Base-by-base conservation (phyloP, 805 yeast genomes). In the Debaryomyces hansenii region DNA sequence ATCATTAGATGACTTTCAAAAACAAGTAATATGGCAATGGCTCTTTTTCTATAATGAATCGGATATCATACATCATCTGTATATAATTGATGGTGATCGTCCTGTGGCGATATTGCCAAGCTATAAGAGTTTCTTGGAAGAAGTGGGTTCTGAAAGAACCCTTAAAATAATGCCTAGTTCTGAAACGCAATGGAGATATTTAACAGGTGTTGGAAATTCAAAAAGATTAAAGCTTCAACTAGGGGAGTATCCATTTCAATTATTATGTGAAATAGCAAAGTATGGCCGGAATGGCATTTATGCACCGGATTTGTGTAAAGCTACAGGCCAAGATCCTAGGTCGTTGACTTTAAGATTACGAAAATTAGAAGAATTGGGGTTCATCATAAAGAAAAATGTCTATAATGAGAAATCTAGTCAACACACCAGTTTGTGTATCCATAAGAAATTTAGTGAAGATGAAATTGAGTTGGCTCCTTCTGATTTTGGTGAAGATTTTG, bases 261-360 rank as follows among this genome's bases (percentile, higher is more conserved):
- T 86, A 34, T 59, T 86, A 16, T 67, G 80, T 42, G 83, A 78
- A 41, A 83, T 86, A 44, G 87, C 90, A 0, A 77, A 73, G 48
- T 59, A 78, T 27, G 82, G 82, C 20, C 64, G 70, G 0, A 55
- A 62, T 0, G 94, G 94, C 8, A 78, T 85, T 12, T 72, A 78
- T 41, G 79, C 91, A 0, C 66, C 80, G 27, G 81, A 79, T 20
- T 67, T 86, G 47, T 78, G 83, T 2, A 66, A 68, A 35, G 70
- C 66, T 15, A 79, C 90, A 0, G 79, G 79, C 7, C 94, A 86
- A 62, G 94, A 86, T 55, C 79, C 84, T 14, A 73, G 92, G 51
- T 84, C 90, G 47, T 69, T 85, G 35, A 82, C 90, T 0, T 71
- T 81, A 0, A 72, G 94, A 53, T 67, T 85, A 43, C 81, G 78